Percentiles rank a stretch among this genome's conserved stretches.
phyloP scores from a whole-genome alignment of 129 eudicot genomes.

The Solidago caesia region DNA sequence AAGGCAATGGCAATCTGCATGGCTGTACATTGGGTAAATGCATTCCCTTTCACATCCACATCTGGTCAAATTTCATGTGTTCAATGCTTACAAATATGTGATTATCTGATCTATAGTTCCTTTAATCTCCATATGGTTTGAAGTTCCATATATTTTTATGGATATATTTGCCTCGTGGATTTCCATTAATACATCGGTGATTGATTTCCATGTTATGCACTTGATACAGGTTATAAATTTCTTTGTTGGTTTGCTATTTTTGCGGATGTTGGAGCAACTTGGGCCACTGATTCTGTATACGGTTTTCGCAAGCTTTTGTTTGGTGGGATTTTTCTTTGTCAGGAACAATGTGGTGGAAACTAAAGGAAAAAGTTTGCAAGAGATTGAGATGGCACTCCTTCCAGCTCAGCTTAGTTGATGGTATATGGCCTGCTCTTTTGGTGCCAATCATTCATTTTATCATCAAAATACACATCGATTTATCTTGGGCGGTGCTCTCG shows the following conservation, averaged over 20 bases:
- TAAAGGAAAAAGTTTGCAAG: conserved; percentile 79
- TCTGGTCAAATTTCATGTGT: background rate
- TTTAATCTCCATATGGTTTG: background rate
- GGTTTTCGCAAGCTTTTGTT: conserved; percentile 60
- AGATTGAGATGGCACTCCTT: conserved; percentile 78
- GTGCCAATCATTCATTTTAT: background rate
- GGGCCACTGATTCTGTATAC: conserved; percentile 69
- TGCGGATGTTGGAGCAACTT: conserved; percentile 71
- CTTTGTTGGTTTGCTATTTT: conserved; percentile 68
- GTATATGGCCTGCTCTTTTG: conserved; percentile 4
- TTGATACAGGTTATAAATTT: conserved; percentile 70
- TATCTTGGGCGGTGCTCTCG: background rate
- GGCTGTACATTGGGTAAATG: conserved; percentile 92
- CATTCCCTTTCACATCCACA: background rate
- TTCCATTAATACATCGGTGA: background rate
- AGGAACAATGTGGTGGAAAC: conserved; percentile 71
- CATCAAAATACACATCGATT: background rate
- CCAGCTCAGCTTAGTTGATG: conserved; percentile 40
- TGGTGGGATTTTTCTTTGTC: conserved; percentile 57
- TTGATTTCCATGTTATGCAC: background rate
- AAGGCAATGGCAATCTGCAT: conserved; percentile 90
- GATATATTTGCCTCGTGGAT: background rate
- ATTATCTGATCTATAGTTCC: background rate
- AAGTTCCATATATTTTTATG: background rate
- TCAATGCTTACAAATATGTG: background rate